Percentiles rank a stretch among this genome's conserved stretches.
Evolutionary conservation across 371 early-diverging fungal species (phyloP).

Genomic region (Rhizopus delemar): DNA sequence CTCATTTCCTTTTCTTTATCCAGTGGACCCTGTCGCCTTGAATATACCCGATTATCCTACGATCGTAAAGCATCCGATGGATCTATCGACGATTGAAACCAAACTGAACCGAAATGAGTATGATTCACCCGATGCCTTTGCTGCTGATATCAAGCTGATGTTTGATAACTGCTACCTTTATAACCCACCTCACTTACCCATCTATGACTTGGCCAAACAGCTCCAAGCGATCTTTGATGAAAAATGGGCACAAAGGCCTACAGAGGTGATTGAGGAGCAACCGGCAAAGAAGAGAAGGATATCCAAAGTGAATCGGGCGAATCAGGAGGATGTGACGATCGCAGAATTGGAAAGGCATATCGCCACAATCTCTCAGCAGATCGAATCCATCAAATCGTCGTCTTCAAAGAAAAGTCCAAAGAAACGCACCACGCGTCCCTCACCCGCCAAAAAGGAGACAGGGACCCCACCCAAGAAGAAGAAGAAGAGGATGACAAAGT

Average conservation of each 20-base stretch:
- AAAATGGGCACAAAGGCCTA: slow-evolving; percentile 71
- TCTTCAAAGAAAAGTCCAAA: slow-evolving; percentile 21
- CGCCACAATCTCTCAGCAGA: slow-evolving; percentile 59
- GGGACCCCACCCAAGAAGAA: slow-evolving; percentile 5
- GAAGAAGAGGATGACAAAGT: slow-evolving; percentile 4
- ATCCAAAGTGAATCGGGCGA: neutral
- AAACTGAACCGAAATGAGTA: slow-evolving; percentile 84
- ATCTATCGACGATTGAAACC: slow-evolving; percentile 87
- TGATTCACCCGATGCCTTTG: slow-evolving; percentile 69
- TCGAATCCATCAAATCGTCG: slow-evolving; percentile 64
- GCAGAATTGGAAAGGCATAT: slow-evolving; percentile 66
- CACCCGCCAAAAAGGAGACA: slow-evolving; percentile 11
- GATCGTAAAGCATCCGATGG: slow-evolving; percentile 98
- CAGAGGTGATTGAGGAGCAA: neutral
- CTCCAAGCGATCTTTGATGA: slow-evolving; percentile 82
- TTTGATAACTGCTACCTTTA: slow-evolving; percentile 94
- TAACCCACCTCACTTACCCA: slow-evolving; percentile 87
- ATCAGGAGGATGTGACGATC: slow-evolving; percentile 48
- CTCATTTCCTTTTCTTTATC: slow-evolving; percentile 79
- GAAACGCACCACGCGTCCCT: slow-evolving; percentile 12
- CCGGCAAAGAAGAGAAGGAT: neutral
- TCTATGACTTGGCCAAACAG: slow-evolving; percentile 80
- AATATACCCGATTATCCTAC: slow-evolving; percentile 93
- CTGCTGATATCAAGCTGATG: slow-evolving; percentile 83
- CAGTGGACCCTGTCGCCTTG: slow-evolving; percentile 93